Percentiles rank a stretch among this genome's conserved stretches.
phyloP scores from a whole-genome alignment of 2,329 filamentous ascomycete genomes.

The Esteya vermicola region DNA sequence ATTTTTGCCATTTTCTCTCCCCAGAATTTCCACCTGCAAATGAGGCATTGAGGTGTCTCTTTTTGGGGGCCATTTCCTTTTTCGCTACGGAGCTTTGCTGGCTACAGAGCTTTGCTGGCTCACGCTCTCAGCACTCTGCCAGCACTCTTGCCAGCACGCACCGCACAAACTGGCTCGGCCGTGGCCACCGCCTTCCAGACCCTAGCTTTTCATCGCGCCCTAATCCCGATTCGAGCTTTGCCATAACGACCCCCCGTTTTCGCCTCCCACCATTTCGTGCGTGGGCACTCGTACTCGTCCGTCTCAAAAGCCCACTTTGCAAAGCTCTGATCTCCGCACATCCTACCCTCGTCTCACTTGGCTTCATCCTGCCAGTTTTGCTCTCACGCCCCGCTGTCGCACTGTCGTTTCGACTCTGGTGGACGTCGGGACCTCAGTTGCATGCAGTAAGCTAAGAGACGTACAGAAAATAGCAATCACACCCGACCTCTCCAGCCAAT shows the following conservation, averaged over 20 bases:
- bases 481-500: neutral
- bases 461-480: neutral
- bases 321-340: neutral
- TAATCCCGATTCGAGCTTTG: slow-evolving; percentile 1
- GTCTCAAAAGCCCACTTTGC: neutral
- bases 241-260: neutral
- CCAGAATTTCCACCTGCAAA: too few species aligned
- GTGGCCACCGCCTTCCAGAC: too few species aligned
- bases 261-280: slow-evolving; percentile 1
- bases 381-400: neutral
- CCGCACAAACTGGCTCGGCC: too few species aligned
- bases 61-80: neutral
- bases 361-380: neutral
- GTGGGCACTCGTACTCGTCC: neutral
- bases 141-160: too few species aligned
- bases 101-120: too few species aligned
- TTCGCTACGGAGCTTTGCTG: too few species aligned
- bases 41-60: too few species aligned
- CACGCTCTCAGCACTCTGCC: too few species aligned
- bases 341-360: neutral
- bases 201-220: too few species aligned
- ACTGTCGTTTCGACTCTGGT: neutral
- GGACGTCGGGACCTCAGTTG: too few species aligned
- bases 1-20: too few species aligned
- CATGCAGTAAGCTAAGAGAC: neutral